phyloP scores from a whole-genome alignment of 1,139 yeast genomes.

The Nakaseomyces nivariensis region DNA sequence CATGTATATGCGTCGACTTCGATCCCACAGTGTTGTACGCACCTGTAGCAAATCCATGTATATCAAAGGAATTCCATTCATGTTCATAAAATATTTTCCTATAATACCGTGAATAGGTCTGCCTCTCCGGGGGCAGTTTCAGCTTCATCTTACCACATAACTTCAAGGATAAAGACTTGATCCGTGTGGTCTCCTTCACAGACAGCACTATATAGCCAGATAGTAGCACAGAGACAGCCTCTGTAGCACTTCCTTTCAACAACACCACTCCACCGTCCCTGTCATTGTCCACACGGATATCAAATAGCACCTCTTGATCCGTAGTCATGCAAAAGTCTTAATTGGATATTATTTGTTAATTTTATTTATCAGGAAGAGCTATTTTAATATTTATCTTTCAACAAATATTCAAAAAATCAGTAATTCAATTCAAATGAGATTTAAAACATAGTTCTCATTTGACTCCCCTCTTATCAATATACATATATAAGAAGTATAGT shows the following conservation, averaged over 20 bases:
- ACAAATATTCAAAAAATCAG: too few relatives aligned
- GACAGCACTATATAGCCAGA: conserved; percentile 67
- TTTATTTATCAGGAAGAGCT: neutral
- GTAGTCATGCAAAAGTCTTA: neutral
- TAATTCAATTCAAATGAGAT: too few relatives aligned
- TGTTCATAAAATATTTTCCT: conserved; percentile 59
- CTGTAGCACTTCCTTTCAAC: conserved; percentile 60
- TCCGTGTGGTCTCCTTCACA: conserved; percentile 55
- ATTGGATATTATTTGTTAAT: too few relatives aligned
- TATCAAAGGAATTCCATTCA: conserved; percentile 36
- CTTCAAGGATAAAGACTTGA: conserved; percentile 49
- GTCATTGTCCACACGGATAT: conserved; percentile 32
- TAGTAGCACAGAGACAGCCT: conserved; percentile 64
- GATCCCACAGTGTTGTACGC: neutral
- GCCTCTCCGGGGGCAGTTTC: conserved; percentile 46
- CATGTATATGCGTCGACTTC: neutral
- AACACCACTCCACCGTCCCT: conserved; percentile 66
- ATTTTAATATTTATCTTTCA: too few relatives aligned
- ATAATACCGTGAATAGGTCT: conserved; percentile 29
- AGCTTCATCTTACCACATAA: conserved; percentile 51
- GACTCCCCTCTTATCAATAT: too few relatives aligned
- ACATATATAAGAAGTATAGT: too few relatives aligned
- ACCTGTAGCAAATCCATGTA: neutral
- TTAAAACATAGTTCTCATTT: too few relatives aligned
- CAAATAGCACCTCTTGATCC: conserved; percentile 6